Conservation (phyloP, 768 basidiomycete genomes). For the Lepiota brunneoincarnata region DNA sequence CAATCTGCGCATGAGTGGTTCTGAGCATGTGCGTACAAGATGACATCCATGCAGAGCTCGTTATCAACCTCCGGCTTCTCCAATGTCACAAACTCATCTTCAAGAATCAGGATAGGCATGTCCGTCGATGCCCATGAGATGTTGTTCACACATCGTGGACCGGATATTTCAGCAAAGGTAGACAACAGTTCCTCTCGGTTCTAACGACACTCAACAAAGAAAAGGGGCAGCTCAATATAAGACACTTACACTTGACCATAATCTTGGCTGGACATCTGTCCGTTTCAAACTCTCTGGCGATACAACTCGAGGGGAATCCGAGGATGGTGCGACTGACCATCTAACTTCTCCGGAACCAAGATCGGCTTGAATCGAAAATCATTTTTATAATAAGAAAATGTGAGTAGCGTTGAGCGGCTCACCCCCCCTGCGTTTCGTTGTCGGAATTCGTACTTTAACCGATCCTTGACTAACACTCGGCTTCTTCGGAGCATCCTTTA, state of each 20-base stretch:
- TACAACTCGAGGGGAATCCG: not conserved
- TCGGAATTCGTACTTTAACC: not conserved
- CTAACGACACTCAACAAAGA: not conserved
- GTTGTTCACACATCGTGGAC: slow-evolving; percentile 7
- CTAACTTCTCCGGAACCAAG: not conserved
- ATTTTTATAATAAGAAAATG: not conserved
- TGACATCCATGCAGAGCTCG: slow-evolving; percentile 3
- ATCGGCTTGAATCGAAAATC: not conserved
- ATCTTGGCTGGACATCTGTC: not conserved
- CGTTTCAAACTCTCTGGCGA: not conserved
- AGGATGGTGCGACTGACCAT: not conserved
- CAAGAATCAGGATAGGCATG: slow-evolving; percentile 8
- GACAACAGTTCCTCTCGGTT: slow-evolving; percentile 3
- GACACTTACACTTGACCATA: slow-evolving; percentile 1
- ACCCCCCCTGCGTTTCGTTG: not conserved
- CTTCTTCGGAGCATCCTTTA: not conserved
- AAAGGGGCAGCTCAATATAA: not conserved
- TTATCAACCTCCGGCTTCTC: not conserved
- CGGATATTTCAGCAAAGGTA: slow-evolving; percentile 7
- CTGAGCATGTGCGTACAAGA: not conserved
- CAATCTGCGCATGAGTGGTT: not conserved
- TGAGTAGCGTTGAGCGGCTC: not conserved
- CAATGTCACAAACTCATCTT: not conserved
- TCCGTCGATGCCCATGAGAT: slow-evolving; percentile 7
- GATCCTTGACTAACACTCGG: not conserved